Evolutionary conservation across 192 early-diverging fungal genomes (phyloP).

Genomic region (Backusella mclennaniae): DNA sequence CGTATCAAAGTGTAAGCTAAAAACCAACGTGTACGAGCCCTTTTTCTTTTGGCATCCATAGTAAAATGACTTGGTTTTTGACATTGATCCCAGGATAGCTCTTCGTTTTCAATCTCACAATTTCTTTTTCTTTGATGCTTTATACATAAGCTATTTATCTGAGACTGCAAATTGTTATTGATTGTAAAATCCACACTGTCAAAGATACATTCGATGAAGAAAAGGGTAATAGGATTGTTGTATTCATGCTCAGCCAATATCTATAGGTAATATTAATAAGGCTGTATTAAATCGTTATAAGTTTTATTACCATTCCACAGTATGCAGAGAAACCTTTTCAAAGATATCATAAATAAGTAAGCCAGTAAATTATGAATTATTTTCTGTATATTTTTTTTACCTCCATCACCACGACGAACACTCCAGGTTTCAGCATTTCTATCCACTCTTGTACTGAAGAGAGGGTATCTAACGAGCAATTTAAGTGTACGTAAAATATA

Average conservation of each 20-base stretch:
- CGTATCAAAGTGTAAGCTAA: constrained; percentile 32
- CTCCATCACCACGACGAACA: constrained; percentile 38
- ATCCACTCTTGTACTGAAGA: constrained; percentile 35
- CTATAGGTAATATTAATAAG: constrained; percentile 7
- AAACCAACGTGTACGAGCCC: constrained; percentile 35
- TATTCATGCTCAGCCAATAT: constrained; percentile 33
- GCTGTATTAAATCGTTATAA: not conserved
- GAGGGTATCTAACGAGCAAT: constrained; percentile 28
- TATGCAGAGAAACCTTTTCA: constrained; percentile 28
- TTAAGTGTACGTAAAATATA: constrained; percentile 35
- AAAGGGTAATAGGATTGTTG: constrained; percentile 35
- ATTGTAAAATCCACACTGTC: not conserved
- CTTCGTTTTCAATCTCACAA: not conserved
- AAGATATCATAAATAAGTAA: not conserved
- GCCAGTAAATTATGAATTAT: not conserved
- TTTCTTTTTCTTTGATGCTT: constrained; percentile 15
- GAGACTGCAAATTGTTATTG: not conserved
- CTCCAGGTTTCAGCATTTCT: constrained; percentile 40
- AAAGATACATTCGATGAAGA: constrained; percentile 27
- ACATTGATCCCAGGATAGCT: not conserved
- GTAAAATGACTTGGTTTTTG: not conserved
- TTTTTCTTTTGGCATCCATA: not conserved
- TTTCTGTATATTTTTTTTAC: not conserved
- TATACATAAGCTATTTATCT: not conserved
- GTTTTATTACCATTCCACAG: constrained; percentile 35